Base-by-base conservation (phyloP, 2,329 filamentous ascomycete species). In the Cladophialophora immunda region DNA sequence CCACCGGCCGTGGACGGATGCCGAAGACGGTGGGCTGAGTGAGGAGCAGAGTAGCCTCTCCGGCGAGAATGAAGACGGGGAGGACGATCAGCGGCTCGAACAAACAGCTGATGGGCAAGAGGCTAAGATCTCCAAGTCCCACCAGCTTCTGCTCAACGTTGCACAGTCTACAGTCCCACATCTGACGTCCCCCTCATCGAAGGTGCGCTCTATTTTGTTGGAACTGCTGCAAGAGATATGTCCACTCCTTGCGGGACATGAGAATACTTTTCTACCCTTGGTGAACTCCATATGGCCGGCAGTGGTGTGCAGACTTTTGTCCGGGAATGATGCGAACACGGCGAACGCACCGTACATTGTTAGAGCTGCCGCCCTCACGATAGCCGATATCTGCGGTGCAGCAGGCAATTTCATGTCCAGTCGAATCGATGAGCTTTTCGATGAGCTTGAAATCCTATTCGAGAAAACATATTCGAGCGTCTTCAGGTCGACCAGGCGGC, bases 261-360 rank as follows among this genome's bases (percentile, higher is more conserved):
- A 97, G 75, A 89, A 94, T 68, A 87, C 89, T 0, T 97, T 97
- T 76, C 81, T 99, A 1, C 95, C 95, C 0, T 84, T 98, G 0
- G 89, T 98, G 72, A 95, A 98, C 78, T 90, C 91, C 2, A 83
- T 98, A 7, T 99, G 94, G 94, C 93, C 94, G 0, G 90, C 96
- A 6, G 81, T 97, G 4, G 81, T 90, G 1, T 83, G 84, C n/a
- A 84, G 89, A 27, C 81, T 93, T 5, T 86, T 88, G 70, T 73
- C 19, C 64, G 71, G n/a, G 73, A 70, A 62, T 22, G 71, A 71
- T 2, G 85, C 90, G 8, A 87, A 89, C 17, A 89, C 93, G 5
- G 89, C 92, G 65, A 84, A 88, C 56, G 25, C 38, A 8, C 32
- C 60, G 15, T 62, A 56, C 36, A 56, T 32, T 4, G 32, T 56